Percentiles rank a stretch among this genome's conserved stretches.
Evolutionary conservation across 2,329 filamentous ascomycete genomes (phyloP).

Genomic region (Aspergillus hortae): DNA sequence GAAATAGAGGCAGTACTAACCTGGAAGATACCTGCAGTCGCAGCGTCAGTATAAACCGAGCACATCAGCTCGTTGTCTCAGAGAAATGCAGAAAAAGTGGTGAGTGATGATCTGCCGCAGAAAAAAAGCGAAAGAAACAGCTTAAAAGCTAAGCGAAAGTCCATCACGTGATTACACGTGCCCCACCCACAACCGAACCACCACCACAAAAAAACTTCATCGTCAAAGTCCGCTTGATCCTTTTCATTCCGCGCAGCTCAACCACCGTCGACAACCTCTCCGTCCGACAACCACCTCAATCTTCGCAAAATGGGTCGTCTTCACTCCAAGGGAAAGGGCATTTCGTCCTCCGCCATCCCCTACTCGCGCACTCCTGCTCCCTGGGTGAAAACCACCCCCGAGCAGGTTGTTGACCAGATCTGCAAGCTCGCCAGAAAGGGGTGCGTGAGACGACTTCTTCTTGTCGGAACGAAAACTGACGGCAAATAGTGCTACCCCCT

Average conservation of each 20-base stretch:
- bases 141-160: conserved; percentile 3
- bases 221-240: neutral
- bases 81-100: neutral
- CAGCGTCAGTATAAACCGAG: neutral
- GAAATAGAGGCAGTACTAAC: conserved; percentile 30
- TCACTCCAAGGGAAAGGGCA: conserved; percentile 99
- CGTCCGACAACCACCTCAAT: conserved; percentile 23
- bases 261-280: conserved; percentile 29
- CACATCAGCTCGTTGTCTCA: neutral
- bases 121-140: neutral
- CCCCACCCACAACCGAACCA: conserved; percentile 3
- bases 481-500: conserved; percentile 73
- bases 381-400: conserved; percentile 98
- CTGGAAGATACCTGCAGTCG: conserved; percentile 6
- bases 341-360: conserved; percentile 90
- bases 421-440: conserved; percentile 97
- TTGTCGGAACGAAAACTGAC: neutral
- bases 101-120: neutral
- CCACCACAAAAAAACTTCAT: neutral
- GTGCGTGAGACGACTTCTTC: neutral
- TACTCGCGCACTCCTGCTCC: conserved; percentile 91
- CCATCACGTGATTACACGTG: neutral
- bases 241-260: conserved; percentile 4
- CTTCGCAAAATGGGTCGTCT: conserved; percentile 63
- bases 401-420: conserved; percentile 98